Evolutionary conservation across 2,329 filamentous ascomycete species (phyloP).

Genomic region (Chaetomium sp.): DNA sequence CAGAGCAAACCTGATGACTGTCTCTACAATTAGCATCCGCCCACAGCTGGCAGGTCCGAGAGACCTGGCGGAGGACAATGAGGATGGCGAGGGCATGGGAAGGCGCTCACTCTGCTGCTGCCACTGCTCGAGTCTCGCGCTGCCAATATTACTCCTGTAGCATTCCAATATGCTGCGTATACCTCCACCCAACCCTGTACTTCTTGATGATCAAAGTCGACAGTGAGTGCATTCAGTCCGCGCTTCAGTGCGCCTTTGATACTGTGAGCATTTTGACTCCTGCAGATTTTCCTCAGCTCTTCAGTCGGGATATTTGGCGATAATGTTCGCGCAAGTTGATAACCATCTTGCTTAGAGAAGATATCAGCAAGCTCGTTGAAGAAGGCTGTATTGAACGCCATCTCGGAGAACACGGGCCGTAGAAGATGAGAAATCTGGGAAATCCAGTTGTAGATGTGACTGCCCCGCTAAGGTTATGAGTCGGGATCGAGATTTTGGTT

Average conservation of each 20-base stretch:
- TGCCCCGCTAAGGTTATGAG: slow-evolving; percentile 17
- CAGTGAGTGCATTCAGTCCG: slow-evolving; percentile 60
- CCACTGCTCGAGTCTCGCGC: slow-evolving; percentile 57
- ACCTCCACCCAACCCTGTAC: slow-evolving; percentile 83
- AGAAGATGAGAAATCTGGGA: neutral
- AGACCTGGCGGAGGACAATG: neutral
- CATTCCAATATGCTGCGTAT: slow-evolving; percentile 82
- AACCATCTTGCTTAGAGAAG: slow-evolving; percentile 66
- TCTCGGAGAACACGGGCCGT: slow-evolving; percentile 41
- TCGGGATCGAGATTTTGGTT: neutral
- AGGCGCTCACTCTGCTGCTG: slow-evolving; percentile 42
- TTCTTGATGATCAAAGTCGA: slow-evolving; percentile 66
- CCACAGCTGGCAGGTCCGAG: no score
- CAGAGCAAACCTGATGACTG: slow-evolving; percentile 58
- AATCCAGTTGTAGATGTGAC: neutral
- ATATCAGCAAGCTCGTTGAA: slow-evolving; percentile 74
- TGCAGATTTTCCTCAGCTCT: slow-evolving; percentile 69
- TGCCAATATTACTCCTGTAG: slow-evolving; percentile 70
- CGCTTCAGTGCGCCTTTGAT: slow-evolving; percentile 71
- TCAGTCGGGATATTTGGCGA: slow-evolving; percentile 67
- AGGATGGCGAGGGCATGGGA: no score
- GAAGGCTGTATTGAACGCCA: slow-evolving; percentile 62
- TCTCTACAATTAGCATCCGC: neutral
- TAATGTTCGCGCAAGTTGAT: slow-evolving; percentile 72
- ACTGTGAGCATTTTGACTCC: slow-evolving; percentile 67